Conservation (phyloP, 2,329 filamentous ascomycete genomes). For the Fusarium sp. region DNA sequence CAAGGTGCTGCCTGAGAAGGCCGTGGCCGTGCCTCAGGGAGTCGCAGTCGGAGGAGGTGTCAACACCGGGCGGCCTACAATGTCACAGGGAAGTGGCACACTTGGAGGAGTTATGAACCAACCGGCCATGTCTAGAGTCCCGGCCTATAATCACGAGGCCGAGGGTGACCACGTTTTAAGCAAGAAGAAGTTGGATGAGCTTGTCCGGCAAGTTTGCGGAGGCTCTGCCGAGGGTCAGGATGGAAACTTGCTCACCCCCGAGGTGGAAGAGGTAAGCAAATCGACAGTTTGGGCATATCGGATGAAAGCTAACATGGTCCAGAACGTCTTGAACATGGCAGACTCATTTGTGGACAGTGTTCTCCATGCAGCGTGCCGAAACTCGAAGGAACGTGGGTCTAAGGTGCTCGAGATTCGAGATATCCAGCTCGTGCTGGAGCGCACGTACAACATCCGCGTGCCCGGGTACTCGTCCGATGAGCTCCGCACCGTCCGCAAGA, state of each 20-base stretch:
- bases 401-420: slow-evolving; percentile 91
- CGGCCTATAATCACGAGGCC: slow-evolving; percentile 87
- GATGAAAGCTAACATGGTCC: slow-evolving; percentile 32
- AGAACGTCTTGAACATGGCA: slow-evolving; percentile 89
- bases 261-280: slow-evolving; percentile 89
- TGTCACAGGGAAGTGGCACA: slow-evolving; percentile 81
- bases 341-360: slow-evolving; percentile 97
- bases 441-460: slow-evolving; percentile 90
- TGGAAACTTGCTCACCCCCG: slow-evolving; percentile 83
- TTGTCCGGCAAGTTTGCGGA: slow-evolving; percentile 93
- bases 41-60: slow-evolving; percentile 76
- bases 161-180: slow-evolving; percentile 94
- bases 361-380: slow-evolving; percentile 85
- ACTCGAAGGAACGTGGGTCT: slow-evolving; percentile 92
- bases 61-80: slow-evolving; percentile 80
- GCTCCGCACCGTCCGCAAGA: slow-evolving; percentile 92
- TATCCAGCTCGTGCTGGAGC: slow-evolving; percentile 84
- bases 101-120: slow-evolving; percentile 88
- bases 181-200: slow-evolving; percentile 96
- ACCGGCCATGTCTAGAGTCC: slow-evolving; percentile 84
- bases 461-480: slow-evolving; percentile 96
- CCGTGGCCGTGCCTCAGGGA: slow-evolving; percentile 77
- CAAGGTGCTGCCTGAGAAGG: slow-evolving; percentile 77
- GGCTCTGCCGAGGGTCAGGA: slow-evolving; percentile 78
- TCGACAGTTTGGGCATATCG: neutral